Evolutionary conservation across 2,329 filamentous ascomycete species (phyloP).

Genomic region (Sordariomycetes sp.): DNA sequence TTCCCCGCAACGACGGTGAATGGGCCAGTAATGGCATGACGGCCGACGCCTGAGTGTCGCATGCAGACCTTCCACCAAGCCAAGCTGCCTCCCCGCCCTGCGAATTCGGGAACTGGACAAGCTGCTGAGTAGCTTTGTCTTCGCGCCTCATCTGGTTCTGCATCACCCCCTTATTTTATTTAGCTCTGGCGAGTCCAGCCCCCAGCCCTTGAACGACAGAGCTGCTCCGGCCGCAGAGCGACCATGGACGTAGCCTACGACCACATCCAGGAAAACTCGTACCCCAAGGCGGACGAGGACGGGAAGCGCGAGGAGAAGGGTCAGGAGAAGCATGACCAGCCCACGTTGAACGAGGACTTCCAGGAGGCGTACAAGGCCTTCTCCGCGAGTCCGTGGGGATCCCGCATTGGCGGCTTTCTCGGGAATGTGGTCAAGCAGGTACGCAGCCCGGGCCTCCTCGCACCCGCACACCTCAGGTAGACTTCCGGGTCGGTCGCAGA

Average conservation of each 20-base stretch:
- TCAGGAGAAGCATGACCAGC: slow-evolving; percentile 27
- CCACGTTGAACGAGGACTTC: slow-evolving; percentile 72
- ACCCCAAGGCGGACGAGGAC: slow-evolving; percentile 43
- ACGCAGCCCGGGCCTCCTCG: slow-evolving; percentile 8
- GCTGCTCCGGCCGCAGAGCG: background rate
- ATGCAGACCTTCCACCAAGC: background rate
- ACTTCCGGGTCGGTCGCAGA: background rate
- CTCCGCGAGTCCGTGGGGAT: slow-evolving; percentile 84
- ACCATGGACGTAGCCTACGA: slow-evolving; percentile 95
- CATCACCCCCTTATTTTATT: background rate
- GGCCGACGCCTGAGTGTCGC: background rate
- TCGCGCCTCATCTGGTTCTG: background rate
- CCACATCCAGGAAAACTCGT: slow-evolving; percentile 79
- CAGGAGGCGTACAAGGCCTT: slow-evolving; percentile 95
- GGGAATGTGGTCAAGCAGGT: slow-evolving; percentile 91
- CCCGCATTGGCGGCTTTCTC: slow-evolving; percentile 77
- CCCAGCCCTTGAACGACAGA: background rate
- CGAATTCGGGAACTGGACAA: background rate
- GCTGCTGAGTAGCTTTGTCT: background rate
- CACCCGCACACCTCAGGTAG: background rate
- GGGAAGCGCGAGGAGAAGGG: slow-evolving; percentile 24
- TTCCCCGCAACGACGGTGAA: background rate
- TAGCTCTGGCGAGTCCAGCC: background rate
- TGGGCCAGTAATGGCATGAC: background rate
- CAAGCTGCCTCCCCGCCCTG: background rate